Conservation (phyloP, 2,329 filamentous ascomycete genomes). For the Thermomyces lanuginosus region DNA sequence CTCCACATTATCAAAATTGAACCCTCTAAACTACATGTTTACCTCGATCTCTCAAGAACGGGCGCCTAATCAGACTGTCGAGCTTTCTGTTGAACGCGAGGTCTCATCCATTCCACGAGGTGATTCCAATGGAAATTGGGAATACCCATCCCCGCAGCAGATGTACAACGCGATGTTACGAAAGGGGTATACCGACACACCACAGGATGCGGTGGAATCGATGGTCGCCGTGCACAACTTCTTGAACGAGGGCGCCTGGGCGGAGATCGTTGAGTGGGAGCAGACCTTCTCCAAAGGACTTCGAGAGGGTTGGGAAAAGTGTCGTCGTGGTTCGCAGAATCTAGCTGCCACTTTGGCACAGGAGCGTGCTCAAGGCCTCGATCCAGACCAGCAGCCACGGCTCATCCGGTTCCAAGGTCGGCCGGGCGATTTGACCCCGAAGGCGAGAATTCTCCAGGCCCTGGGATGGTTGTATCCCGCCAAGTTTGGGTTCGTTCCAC, state of each 20-base stretch:
- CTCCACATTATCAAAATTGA: conserved; percentile 47
- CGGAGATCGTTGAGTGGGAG: conserved; percentile 90
- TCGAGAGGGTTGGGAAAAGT: conserved; percentile 54
- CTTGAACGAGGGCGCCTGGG: conserved; percentile 92
- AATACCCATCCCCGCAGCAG: conserved; percentile 95
- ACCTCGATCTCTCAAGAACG: conserved; percentile 64
- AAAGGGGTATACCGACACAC: conserved; percentile 91
- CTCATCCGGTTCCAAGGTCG: conserved; percentile 78
- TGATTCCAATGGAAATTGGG: conserved; percentile 63
- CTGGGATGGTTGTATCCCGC: conserved; percentile 64
- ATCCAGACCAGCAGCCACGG: conserved; percentile 40
- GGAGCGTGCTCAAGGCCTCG: conserved; percentile 24
- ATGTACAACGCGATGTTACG: conserved; percentile 98
- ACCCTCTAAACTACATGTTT: conserved; percentile 93
- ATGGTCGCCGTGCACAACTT: conserved; percentile 99
- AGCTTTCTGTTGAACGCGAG: conserved; percentile 66
- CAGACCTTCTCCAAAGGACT: conserved; percentile 64
- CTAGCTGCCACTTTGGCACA: conserved; percentile 39
- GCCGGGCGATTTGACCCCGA: conserved; percentile 78
- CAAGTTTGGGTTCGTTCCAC: conserved; percentile 55
- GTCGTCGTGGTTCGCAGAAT: conserved; percentile 56
- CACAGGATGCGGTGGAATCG: conserved; percentile 77
- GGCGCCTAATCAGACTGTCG: conserved; percentile 53
- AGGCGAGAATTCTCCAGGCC: conserved; percentile 68
- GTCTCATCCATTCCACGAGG: conserved; percentile 81